Evolutionary conservation across 176 grass and related monocot species (phyloP), one percentile per base, ranked within the genome.

Genomic region (Ensete ventricosum): DNA sequence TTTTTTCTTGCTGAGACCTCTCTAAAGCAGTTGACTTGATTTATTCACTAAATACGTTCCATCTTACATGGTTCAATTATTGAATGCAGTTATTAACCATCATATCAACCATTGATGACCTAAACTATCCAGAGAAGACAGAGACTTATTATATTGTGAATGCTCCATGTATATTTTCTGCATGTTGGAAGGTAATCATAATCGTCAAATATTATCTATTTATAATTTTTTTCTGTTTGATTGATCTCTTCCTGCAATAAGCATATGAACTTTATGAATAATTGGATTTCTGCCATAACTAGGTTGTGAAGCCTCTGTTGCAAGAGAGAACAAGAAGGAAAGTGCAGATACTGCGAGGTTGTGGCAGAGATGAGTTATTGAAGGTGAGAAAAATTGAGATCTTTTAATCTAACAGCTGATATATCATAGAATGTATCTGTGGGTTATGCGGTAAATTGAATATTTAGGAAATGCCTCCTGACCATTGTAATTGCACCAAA

Each of bases 241-340:
- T 43, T 20, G 0, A 70, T 50, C 67, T 10, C 48, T 70, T 52
- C 19, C 17, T 64, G 9, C 21, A 12, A 64, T 25, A 64, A 24
- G 8, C n/a, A 64, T 25, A 9, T 64, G 25, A 68, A 69, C 66
- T 49, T 69, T 60, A 9, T 60, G 14, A 14, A 19, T n/a, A 21
- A 10, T 11, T 51, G 6, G 19, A 34, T 69, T 54, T 75, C 53
- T 51, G 29, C 25, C 14, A n/a, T 77, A 48, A 50, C 13, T 82
- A 98, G 94, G 88, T 93, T 76, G 94, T 98, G 71, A 98, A 98
- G 71, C 94, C 94, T 69, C 82, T 98, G 43, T 85, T 98, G 69
- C 94, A 93, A 89, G 94, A 98, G 77, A 87, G 94, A 49, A 93
- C 94, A 34, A 88, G 90, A 78, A 98, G 87, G 82, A 93, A 93